Base-by-base conservation (phyloP, 192 early-diverging fungal species). In the Coemansia sp. region DNA sequence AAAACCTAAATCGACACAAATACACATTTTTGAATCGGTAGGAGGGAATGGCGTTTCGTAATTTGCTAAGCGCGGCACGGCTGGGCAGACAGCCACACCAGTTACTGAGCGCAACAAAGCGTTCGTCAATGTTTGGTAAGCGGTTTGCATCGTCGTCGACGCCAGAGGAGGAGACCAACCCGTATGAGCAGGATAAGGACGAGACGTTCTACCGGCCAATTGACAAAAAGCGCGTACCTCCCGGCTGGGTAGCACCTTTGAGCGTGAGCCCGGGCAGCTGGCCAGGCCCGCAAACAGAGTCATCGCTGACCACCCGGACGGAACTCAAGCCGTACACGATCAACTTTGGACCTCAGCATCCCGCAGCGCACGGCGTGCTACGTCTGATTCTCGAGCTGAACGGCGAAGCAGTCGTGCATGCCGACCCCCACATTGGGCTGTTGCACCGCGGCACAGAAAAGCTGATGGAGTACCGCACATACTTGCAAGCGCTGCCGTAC, bases 311-410 rank as follows among this genome's bases (percentile, higher is more conserved):
- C 4, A 35, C 41, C 43, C 54, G 58, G 43, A 75, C 69, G 13
- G 66, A 71, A 66, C 38, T 92, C 29, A 88, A 90, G 68, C 88
- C 87, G 48, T 98, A 91, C 83, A 99, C 97, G 39, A 86, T 99
- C 82, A 99, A 99, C 85, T 99, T 99, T 84, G 97, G 97, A 38
- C 97, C 97, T 22, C 97, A 99, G 84, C 97, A 99, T 84, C 97
- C 97, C 19, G 97, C 97, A 26, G 97, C 97, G 45, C 97, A 99
- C 90, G 93, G 92, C 39, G 93, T 97, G 64, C 78, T 94, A 73
- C 90, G 94, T 59, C 71, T 99, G 74, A 95, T 99, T 78, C 70
- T 97, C 63, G 95, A 97, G 74, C 82, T 99, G 56, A 85, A 90
- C 59, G 97, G 95, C 37, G 95, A 97, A 74, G 85, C 91, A 62